Base-by-base conservation (phyloP, 2,329 filamentous ascomycete genomes). In the Leptographium lundbergii region DNA sequence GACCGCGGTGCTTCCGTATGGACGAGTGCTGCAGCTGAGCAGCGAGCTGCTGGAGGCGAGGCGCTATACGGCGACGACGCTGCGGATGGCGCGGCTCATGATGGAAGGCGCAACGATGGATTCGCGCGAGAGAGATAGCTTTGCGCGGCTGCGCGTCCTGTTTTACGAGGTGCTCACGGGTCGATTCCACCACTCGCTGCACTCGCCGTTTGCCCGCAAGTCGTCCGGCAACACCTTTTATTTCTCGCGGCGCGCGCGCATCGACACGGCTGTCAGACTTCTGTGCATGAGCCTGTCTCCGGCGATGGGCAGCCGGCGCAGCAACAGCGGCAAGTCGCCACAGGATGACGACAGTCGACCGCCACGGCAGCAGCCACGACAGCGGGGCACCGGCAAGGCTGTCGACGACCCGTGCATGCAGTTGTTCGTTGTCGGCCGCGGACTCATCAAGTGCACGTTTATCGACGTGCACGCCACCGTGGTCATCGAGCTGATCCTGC, bases 101-200 rank as follows among this genome's bases (percentile, higher is more conserved):
- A 27, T 29, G 19, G n/a, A 32, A n/a, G 17, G 6, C 13, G 29
- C 32, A 25, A 11, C 24, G 9, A 13, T 19, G 22, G 17, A 54
- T 1, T 27, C 58, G 5, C 42, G 17, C 4, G 58, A 62, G 34
- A 57, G 39, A 1, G 60, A 59, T 3, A 54, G 25, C 13, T 62
- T 63, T 34, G 59, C 57, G 19, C 57, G 54, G 19, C 52, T 63
- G 59, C 62, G 62, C 50, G 54, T 62, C 22, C 57, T 60, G 17
- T 58, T 62, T 13, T 63, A 61, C 55, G 62, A 63, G 52, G 54
- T 65, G 4, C 56, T 65, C 45, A 65, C 63, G 17, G 62, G 64
- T 22, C 64, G 64, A 17, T 65, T 65, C 56, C 59, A 63, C 55
- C 63, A 64, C 55, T 57, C 63, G 50, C 61, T 65, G 53, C 64